phyloP scores from a whole-genome alignment of 495 filamentous ascomycete species.

The Cladorrhinum samala region DNA sequence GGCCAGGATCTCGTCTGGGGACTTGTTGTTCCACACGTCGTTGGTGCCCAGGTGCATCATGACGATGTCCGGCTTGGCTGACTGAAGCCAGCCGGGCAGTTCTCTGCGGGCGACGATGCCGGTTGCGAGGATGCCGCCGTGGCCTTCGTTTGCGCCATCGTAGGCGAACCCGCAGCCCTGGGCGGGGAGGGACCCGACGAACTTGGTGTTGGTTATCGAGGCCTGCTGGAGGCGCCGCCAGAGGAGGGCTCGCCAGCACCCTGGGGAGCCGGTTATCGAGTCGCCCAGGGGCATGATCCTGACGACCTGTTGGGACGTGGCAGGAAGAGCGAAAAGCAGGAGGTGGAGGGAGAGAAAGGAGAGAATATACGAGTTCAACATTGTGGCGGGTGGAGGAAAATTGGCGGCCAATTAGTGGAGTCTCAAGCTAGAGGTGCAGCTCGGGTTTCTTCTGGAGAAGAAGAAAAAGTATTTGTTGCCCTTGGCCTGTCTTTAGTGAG shows the following conservation, averaged over 20 bases:
- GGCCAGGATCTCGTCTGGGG: constrained; percentile 34
- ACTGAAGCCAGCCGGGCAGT: constrained; percentile 35
- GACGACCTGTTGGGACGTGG: constrained; percentile 2
- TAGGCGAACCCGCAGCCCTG: constrained; percentile 37
- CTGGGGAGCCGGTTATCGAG: constrained; percentile 35
- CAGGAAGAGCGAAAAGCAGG: not conserved
- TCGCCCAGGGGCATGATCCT: constrained; percentile 38
- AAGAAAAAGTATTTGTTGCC: too few species aligned
- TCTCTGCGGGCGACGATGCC: constrained; percentile 35
- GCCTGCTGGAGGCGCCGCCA: constrained; percentile 29
- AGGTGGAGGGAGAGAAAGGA: not conserved
- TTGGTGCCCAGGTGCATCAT: constrained; percentile 46
- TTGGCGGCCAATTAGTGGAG: too few species aligned
- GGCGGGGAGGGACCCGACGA: constrained; percentile 32
- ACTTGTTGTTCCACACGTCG: constrained; percentile 42
- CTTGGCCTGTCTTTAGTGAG: too few species aligned
- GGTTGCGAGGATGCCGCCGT: constrained; percentile 38
- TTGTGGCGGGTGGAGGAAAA: too few species aligned
- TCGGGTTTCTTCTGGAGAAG: too few species aligned
- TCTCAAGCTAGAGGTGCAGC: too few species aligned
- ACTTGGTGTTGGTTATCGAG: constrained; percentile 28
- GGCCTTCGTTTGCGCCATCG: constrained; percentile 44
- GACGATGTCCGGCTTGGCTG: constrained; percentile 36
- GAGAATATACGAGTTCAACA: too few species aligned
- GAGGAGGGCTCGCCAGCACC: constrained; percentile 38